Evolutionary conservation across 169 alveolate genomes (phyloP), one percentile per base, ranked within the genome.

Genomic region (Plasmodium gaboni): DNA sequence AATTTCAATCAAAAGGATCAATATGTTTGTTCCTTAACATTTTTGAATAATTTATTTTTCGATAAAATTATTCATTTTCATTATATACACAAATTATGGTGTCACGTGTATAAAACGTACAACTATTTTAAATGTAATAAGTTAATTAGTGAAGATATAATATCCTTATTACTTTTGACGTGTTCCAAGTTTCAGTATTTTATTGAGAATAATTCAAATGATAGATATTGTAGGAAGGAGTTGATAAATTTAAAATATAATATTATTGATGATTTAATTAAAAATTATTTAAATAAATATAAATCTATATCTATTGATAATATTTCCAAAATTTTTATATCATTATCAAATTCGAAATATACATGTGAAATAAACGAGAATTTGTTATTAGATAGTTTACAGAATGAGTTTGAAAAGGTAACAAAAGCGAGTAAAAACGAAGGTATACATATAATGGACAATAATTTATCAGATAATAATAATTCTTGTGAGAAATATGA

Each of bases 111-210:
- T 78, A 78, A 78, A 50, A 68, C 89, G 9, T 78, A 78, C 19
- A 78, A 64, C 55, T 78, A 78, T 59, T 78, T 78, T 67, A 78
- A 64, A 24, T 13, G 26, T 69, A 78, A 78, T 78, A 64, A 2
- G 53, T 59, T 78, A 60, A 42, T 78, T 28, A 65, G 28, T 57
- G 89, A 78, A 59, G 89, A 78, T 53, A 51, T 59, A 65, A 78
- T 78, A 48, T 64, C 89, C 67, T 78, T 78, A 64, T 50, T 78
- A 48, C 76, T 78, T 64, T 70, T 78, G 67, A 78, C 59, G 15
- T 78, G 89, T 38, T 78, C 89, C 32, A 78, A 78, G 68, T 78
- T 78, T 70, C 89, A 78, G 28, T 78, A 64, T 59, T 78, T 78
- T 65, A 78, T 69, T 24, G 89, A 78, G 53, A 78, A 78, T 24